These are phyloP conservation scores for Grosmannia penicillata DNA, from an alignment of 2,329 filamentous ascomycete genomes.

Conservation along the genomic window DNA sequence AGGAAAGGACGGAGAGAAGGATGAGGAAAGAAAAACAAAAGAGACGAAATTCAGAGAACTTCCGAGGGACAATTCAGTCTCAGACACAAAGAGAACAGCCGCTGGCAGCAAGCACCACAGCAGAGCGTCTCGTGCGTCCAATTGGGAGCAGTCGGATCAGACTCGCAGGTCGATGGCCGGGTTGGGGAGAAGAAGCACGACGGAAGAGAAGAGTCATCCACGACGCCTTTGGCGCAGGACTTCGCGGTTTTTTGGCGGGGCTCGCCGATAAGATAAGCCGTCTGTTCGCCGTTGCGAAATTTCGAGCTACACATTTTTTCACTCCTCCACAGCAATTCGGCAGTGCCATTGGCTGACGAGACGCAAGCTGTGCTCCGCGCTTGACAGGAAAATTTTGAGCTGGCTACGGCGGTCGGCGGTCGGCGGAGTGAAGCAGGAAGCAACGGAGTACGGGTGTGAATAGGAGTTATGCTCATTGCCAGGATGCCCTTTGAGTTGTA, in stretches of 20 bases:
- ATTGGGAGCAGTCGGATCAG: not conserved
- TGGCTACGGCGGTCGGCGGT: too few relatives aligned
- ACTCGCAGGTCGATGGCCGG: not conserved
- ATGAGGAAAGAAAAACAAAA: not conserved
- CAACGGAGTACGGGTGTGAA: too few relatives aligned
- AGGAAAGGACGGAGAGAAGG: not conserved
- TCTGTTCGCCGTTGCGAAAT: not conserved
- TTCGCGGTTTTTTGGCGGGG: constrained; percentile 6
- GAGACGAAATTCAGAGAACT: too few relatives aligned
- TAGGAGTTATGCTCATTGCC: too few relatives aligned
- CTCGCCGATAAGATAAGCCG: constrained; percentile 10
- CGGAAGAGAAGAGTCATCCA: constrained; percentile 8
- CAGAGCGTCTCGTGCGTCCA: not conserved
- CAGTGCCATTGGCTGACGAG: not conserved
- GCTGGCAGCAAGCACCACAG: not conserved
- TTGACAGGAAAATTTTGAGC: too few relatives aligned
- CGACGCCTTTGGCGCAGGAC: not conserved
- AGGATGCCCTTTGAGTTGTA: too few relatives aligned
- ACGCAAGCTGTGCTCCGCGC: too few relatives aligned
- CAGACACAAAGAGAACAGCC: not conserved
- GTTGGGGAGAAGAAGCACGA: not conserved
- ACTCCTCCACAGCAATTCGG: not conserved
- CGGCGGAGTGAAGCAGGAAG: too few relatives aligned
- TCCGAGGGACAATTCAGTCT: too few relatives aligned
- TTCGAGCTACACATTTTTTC: not conserved